Evolutionary conservation across 345 rosid species (phyloP).

Genomic region (Lenwebbia sp.): DNA sequence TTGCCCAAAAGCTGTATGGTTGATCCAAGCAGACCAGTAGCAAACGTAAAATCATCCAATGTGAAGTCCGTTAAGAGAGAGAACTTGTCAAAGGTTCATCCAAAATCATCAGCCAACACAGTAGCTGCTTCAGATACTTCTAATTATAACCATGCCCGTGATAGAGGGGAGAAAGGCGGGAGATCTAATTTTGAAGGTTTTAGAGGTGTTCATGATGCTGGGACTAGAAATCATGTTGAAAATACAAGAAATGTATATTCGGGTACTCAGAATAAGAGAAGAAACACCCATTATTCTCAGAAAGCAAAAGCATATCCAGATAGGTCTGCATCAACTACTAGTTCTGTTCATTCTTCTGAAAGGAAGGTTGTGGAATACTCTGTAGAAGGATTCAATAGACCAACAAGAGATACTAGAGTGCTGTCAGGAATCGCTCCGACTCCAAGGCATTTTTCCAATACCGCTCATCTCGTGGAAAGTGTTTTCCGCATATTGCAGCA

Average conservation of each 20-base stretch:
- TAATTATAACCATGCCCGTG: constrained; percentile 12
- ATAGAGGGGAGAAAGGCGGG: constrained; percentile 12
- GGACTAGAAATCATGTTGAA: constrained; percentile 17
- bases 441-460: constrained; percentile 28
- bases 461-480: constrained; percentile 36
- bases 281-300: constrained; percentile 12
- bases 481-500: constrained; percentile 39
- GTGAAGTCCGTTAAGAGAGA: constrained; percentile 49
- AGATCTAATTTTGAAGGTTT: constrained; percentile 32
- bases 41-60: constrained; percentile 38
- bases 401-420: constrained; percentile 32
- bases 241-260: constrained; percentile 4
- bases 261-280: constrained; percentile 27
- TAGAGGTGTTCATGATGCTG: constrained; percentile 29
- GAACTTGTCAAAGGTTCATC: constrained; percentile 35
- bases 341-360: constrained; percentile 20
- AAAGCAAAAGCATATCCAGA: constrained; percentile 25
- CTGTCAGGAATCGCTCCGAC: constrained; percentile 18
- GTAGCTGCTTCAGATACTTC: constrained; percentile 17
- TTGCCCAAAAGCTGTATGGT: constrained; percentile 41
- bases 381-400: constrained; percentile 19
- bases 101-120: constrained; percentile 33
- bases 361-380: constrained; percentile 18
- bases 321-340: constrained; percentile 19
- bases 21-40: constrained; percentile 34